These are phyloP conservation scores for Cryptococcus hybrid DNA, from an alignment of 1,284 basidiomycete genomes.

Conservation along the genomic window DNA sequence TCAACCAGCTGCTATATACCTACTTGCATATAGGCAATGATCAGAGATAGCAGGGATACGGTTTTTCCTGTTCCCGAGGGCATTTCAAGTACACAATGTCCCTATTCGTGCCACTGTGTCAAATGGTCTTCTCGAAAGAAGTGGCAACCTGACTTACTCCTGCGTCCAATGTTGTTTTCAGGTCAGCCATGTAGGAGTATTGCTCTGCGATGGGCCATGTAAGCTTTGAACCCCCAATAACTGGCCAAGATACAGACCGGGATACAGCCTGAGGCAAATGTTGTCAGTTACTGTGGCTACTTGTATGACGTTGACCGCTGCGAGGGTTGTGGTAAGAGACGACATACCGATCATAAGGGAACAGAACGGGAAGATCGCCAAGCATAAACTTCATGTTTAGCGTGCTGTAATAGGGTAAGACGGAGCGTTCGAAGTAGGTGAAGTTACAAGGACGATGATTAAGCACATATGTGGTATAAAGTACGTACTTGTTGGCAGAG, in stretches of 20 bases:
- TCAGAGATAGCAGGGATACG: conserved; percentile 90
- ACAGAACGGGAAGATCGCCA: conserved; percentile 84
- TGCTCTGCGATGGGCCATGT: conserved; percentile 63
- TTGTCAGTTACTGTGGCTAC: conserved; percentile 6
- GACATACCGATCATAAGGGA: conserved; percentile 74
- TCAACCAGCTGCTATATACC: conserved; percentile 7
- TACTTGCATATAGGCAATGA: conserved; percentile 97
- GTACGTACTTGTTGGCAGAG: no score
- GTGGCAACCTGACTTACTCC: conserved; percentile 51
- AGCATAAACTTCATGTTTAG: conserved; percentile 88
- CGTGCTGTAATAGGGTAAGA: no score
- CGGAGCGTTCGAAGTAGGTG: no score
- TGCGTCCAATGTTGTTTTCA: conserved; percentile 94
- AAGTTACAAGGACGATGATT: no score
- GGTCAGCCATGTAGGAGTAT: conserved; percentile 98
- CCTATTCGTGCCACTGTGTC: conserved; percentile 55
- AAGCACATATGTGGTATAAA: no score
- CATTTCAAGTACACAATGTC: conserved; percentile 99
- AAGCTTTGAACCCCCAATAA: not conserved
- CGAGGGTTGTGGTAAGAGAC: not conserved
- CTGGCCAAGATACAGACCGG: conserved; percentile 22
- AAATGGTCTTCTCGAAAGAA: not conserved
- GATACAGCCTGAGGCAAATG: conserved; percentile 24
- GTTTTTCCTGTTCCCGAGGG: conserved; percentile 99
- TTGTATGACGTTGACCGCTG: not conserved